These are phyloP conservation scores for Trichoderma sp. DNA, from an alignment of 2,329 filamentous ascomycete genomes.

Conservation along the genomic window DNA sequence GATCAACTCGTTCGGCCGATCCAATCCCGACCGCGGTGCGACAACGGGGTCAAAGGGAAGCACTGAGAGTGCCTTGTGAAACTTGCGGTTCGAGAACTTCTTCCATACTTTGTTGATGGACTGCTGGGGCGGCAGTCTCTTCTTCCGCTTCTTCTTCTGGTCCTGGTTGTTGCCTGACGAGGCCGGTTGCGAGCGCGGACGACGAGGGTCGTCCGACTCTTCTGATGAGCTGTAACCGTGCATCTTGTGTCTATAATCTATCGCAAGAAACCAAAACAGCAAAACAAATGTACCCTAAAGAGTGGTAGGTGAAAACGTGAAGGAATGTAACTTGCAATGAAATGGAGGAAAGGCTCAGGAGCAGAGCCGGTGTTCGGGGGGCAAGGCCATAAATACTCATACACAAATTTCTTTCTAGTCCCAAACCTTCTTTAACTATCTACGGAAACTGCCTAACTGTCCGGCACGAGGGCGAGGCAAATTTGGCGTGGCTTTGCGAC, in stretches of 20 bases:
- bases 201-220: constrained; percentile 47
- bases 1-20: constrained; percentile 58
- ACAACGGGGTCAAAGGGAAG: constrained; percentile 63
- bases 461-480: not conserved
- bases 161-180: constrained; percentile 34
- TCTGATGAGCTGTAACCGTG: constrained; percentile 51
- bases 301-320: not conserved
- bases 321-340: not conserved
- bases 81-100: constrained; percentile 55
- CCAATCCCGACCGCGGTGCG: constrained; percentile 47
- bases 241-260: constrained; percentile 28
- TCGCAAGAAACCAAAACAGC: not conserved
- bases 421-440: not conserved
- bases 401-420: not conserved
- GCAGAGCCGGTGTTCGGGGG: not conserved
- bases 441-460: constrained; percentile 1
- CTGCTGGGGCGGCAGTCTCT: constrained; percentile 60
- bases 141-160: constrained; percentile 56
- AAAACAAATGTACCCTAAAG: not conserved
- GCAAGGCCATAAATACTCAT: not conserved
- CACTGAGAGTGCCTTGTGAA: constrained; percentile 63
- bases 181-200: constrained; percentile 36
- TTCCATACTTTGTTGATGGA: constrained; percentile 67
- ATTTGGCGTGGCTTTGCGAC: constrained; percentile 9
- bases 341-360: not conserved